Conservation (phyloP, 345 rosid genomes). For the Limnanthes douglasii region DNA sequence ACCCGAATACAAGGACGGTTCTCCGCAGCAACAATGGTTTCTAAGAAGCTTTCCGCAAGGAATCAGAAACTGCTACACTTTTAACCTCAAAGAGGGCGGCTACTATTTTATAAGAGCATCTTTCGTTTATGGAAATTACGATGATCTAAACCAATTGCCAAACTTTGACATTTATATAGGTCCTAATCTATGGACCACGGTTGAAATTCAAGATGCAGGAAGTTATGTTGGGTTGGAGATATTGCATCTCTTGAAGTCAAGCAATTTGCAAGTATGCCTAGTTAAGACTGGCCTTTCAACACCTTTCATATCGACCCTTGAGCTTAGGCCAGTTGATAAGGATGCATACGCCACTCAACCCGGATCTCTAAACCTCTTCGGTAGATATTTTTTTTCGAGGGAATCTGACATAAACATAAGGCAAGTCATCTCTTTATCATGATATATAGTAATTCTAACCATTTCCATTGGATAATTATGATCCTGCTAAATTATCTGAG, state of each 20-base stretch:
- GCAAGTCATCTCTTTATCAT: slow-evolving; percentile 2
- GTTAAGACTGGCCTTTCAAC: slow-evolving; percentile 20
- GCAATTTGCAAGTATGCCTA: slow-evolving; percentile 25
- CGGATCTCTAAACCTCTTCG: slow-evolving; percentile 5
- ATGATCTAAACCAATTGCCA: slow-evolving; percentile 7
- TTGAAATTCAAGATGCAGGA: slow-evolving; percentile 5
- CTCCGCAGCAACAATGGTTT: too few relatives aligned
- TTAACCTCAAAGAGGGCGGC: too few relatives aligned
- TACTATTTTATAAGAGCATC: too few relatives aligned
- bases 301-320: slow-evolving; percentile 31
- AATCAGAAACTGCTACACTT: too few relatives aligned
- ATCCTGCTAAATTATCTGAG: too few relatives aligned
- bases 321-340: slow-evolving; percentile 17
- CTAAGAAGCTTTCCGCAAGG: too few relatives aligned
- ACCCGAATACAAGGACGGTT: too few relatives aligned
- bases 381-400: slow-evolving; percentile 1
- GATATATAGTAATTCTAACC: slow-evolving; percentile 1
- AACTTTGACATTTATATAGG: slow-evolving; percentile 24
- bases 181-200: slow-evolving; percentile 19
- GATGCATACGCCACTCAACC: not conserved
- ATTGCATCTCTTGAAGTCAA: slow-evolving; percentile 14
- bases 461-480: too few relatives aligned
- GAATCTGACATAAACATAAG: not conserved
- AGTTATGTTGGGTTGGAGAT: slow-evolving; percentile 1
- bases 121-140: slow-evolving; percentile 31